phyloP scores from a whole-genome alignment of 1,284 basidiomycete species.

The Ceratobasidium sp. region DNA sequence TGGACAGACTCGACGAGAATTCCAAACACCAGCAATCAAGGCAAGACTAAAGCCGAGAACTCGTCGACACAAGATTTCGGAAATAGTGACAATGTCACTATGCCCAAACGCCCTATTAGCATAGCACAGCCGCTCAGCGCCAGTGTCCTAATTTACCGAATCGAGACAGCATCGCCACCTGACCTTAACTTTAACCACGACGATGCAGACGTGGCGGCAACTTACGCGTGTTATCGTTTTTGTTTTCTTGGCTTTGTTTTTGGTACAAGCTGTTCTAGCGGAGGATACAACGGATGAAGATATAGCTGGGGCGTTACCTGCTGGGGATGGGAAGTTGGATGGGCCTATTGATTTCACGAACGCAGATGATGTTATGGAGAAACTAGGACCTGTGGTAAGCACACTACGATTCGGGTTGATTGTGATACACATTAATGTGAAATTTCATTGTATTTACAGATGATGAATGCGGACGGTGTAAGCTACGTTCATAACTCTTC shows the following conservation, averaged over 20 bases:
- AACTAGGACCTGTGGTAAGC: conserved; percentile 35
- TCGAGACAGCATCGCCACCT: background rate
- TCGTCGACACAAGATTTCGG: too few species aligned
- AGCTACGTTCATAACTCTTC: background rate
- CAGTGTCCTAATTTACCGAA: background rate
- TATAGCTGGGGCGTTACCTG: conserved; percentile 23
- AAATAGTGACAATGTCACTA: too few species aligned
- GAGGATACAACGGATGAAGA: background rate
- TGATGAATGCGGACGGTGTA: conserved; percentile 38
- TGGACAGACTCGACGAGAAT: too few species aligned
- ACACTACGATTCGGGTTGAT: background rate
- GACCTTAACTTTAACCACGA: background rate
- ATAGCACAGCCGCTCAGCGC: background rate
- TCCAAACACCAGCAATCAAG: too few species aligned
- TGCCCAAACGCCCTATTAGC: too few species aligned
- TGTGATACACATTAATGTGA: too few species aligned
- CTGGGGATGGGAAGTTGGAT: conserved; percentile 19
- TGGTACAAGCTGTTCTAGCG: background rate
- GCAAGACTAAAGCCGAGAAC: too few species aligned
- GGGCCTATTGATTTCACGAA: conserved; percentile 41
- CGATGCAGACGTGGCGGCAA: conserved; percentile 18
- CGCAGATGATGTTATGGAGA: conserved; percentile 42
- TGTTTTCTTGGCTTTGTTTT: background rate
- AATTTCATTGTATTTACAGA: conserved; percentile 16
- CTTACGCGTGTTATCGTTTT: too few species aligned